Percentiles rank a stretch among this genome's conserved stretches.
phyloP scores from a whole-genome alignment of 2,329 filamentous ascomycete genomes.

The Metarhizium rileyi region DNA sequence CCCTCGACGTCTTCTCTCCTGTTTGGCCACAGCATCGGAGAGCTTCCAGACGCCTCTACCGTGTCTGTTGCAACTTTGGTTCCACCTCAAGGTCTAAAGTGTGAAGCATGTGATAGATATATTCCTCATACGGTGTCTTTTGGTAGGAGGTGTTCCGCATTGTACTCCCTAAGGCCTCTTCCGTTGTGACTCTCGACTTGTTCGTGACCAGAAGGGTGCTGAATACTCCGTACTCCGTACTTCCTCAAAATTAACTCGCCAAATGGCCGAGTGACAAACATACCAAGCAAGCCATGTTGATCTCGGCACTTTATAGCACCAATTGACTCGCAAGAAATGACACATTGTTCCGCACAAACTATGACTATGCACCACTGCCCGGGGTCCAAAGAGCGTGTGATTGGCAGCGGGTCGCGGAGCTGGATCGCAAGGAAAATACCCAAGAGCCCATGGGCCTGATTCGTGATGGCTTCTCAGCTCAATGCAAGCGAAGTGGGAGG shows the following conservation, averaged over 20 bases:
- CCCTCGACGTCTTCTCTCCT: neutral
- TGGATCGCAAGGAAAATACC: neutral
- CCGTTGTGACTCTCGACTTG: no score
- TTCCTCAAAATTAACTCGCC: neutral
- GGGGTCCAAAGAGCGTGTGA: neutral
- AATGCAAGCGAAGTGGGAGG: neutral
- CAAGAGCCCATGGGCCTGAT: neutral
- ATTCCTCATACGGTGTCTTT: no score
- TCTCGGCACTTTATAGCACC: neutral
- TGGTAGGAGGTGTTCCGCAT: no score
- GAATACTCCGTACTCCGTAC: no score
- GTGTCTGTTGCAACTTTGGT: no score
- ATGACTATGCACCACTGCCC: neutral
- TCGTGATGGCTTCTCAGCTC: slow-evolving; percentile 1
- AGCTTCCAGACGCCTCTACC: no score
- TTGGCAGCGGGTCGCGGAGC: neutral
- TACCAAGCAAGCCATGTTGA: neutral
- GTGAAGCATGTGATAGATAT: no score
- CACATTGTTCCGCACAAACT: neutral
- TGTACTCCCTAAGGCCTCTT: no score
- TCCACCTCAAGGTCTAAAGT: no score
- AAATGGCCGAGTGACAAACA: neutral
- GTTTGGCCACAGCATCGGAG: neutral
- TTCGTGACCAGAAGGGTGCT: no score
- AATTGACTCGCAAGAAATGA: neutral